Base-by-base conservation (phyloP, 306 rosid species). In the Malus fusca region DNA sequence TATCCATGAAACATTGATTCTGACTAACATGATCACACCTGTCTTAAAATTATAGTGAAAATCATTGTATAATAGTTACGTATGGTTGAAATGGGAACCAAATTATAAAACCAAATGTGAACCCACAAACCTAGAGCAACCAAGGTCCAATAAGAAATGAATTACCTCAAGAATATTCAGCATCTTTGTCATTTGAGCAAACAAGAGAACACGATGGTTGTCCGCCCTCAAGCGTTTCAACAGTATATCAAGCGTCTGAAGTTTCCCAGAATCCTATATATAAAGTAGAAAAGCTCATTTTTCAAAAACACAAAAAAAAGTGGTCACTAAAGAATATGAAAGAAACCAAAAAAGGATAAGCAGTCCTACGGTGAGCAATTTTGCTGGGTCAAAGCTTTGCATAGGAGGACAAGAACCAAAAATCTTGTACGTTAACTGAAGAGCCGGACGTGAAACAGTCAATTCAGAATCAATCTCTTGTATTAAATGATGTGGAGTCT, bases 141-240 rank as follows among this genome's bases (percentile, higher is more conserved):
- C 67, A 26, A 65, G 63, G 65, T 69, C 42, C 46, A 72, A 82
- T 62, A 71, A 69, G 44, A 71, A 22, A 22, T 72, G 22, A 79
- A 76, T 67, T 42, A 96, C 99, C 99, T 96, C 99, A 35, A 96
- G 93, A 86, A 96, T 96, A 83, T 96, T 90, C 80, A 96, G 84
- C 99, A 96, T 96, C 88, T 92, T 96, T 40, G 99, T 96, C 99
- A 96, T 96, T 84, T 96, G 99, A 66, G 99, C 97, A 90, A 96
- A 96, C 83, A 96, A 85, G 76, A 96, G 98, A 68, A 96, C 91
- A 26, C 99, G 99, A 28, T 96, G 99, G 83, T 92, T 96, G 79
- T 77, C 96, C 22, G 97, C 91, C 72, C 99, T 83, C 82, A 96
- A 74, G 61, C 98, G 98, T 88, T 90, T 96, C 86, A 96, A 82